Conservation (phyloP, 2,329 filamentous ascomycete genomes). For the Fusarium sambucinum region DNA sequence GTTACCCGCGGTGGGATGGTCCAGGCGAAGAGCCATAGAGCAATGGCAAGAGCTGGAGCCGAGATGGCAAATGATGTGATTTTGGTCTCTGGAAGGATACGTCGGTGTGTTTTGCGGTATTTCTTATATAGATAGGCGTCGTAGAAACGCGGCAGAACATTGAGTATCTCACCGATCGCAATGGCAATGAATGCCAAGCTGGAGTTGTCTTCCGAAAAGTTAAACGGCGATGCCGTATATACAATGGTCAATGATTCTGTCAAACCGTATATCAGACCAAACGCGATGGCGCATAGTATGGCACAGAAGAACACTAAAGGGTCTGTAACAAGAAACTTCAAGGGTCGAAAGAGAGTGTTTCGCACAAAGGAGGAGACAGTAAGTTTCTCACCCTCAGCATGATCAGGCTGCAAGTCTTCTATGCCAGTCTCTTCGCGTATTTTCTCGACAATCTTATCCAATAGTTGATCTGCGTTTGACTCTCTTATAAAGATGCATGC, state of each 20-base stretch:
- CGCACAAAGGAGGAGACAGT: not conserved
- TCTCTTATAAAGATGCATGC: slow-evolving; percentile 15
- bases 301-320: slow-evolving; percentile 15
- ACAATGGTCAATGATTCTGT: slow-evolving; percentile 19
- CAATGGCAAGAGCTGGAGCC: slow-evolving; percentile 12
- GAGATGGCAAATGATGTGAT: slow-evolving; percentile 4
- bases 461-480: slow-evolving; percentile 12
- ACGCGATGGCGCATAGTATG: slow-evolving; percentile 14
- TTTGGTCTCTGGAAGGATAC: slow-evolving; percentile 14
- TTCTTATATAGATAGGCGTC: slow-evolving; percentile 17
- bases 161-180: slow-evolving; percentile 6
- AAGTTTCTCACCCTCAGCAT: not conserved
- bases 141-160: slow-evolving; percentile 5
- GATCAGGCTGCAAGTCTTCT: not conserved
- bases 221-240: slow-evolving; percentile 6
- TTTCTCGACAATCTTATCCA: slow-evolving; percentile 4
- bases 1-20: slow-evolving; percentile 17
- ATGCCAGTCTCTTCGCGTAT: slow-evolving; percentile 3
- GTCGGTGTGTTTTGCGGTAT: slow-evolving; percentile 3
- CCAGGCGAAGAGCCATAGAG: slow-evolving; percentile 22
- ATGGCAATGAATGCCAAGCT: slow-evolving; percentile 17
- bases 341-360: slow-evolving; percentile 11
- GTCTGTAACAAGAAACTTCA: slow-evolving; percentile 16
- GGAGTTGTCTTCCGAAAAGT: slow-evolving; percentile 5
- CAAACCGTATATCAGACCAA: slow-evolving; percentile 17